Base-by-base conservation (phyloP, 257 asterid genomes). In the Datura wrightii region DNA sequence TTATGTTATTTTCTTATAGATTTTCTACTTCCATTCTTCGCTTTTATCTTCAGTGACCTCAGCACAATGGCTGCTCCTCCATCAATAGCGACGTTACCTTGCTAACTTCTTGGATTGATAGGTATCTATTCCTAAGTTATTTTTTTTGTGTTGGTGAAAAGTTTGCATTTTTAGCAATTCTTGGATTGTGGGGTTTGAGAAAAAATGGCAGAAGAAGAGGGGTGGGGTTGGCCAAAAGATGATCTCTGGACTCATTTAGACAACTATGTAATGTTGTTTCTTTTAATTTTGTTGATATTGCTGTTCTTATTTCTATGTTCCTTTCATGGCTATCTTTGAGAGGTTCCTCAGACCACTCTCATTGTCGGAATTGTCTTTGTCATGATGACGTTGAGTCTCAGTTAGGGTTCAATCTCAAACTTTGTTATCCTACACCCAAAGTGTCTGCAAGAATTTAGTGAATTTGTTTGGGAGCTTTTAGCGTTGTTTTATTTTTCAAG, bases 231-330 rank as follows among this genome's bases (percentile, higher is more conserved):
- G 95, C 86, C 94, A 85, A 94, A 60, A 80, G 97, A 93, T 54
- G 98, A 92, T 59, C 97, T 94, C 78, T 93, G 94, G 99, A 92
- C 95, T 41, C 97, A 95, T 89, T 95, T 94, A 83, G 99, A 95
- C 74, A 95, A 93, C 91, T 95, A 98, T 3, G 94, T 92, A 94
- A 94, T 71, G 97, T 98, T 11, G 97, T 95, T 48, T 95, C 99
- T 2, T 95, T 95, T 67, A 98, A 98, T 82, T 95, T 95, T 86
- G 98, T 95, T 3, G 99, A 98, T 72, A 95, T 98, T 79, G 99
- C 98, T 71, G 90, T 95, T 84, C 98, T 95, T 39, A 92, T 95
- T 62, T 95, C 97, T 19, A 95, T 95, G 99, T 95, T 95, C 79
- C 98, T 95, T 31, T 95, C 8, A 95, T 95, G 99, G 99, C 99